phyloP scores from a whole-genome alignment of 1,139 yeast species.

The Kodamaea fungicola region DNA sequence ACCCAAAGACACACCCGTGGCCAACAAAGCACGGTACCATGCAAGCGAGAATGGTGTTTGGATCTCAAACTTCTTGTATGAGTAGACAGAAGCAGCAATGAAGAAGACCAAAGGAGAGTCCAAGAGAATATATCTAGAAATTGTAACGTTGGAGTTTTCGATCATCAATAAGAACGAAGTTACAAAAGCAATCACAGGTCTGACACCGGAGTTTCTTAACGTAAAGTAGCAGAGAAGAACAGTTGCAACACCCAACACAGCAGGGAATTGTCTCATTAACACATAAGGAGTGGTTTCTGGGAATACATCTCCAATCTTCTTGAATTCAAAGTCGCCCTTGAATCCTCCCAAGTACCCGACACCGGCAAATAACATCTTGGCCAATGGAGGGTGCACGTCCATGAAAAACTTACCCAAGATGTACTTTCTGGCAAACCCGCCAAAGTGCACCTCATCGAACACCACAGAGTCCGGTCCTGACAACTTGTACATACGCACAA shows the following conservation, averaged over 20 bases:
- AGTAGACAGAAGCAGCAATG: constrained; percentile 81
- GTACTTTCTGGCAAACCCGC: constrained; percentile 75
- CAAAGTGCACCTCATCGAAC: constrained; percentile 71
- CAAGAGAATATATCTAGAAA: constrained; percentile 82
- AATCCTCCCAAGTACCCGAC: constrained; percentile 72
- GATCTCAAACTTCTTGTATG: constrained; percentile 76
- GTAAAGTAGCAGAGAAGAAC: constrained; percentile 76
- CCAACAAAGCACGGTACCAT: constrained; percentile 70
- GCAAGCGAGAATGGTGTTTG: constrained; percentile 64
- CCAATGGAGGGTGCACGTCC: constrained; percentile 95
- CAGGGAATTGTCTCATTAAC: constrained; percentile 84
- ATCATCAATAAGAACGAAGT: constrained; percentile 67
- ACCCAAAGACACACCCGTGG: constrained; percentile 82
- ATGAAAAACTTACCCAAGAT: constrained; percentile 71
- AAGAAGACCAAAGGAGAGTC: constrained; percentile 91
- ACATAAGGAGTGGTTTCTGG: constrained; percentile 67
- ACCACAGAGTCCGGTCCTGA: constrained; percentile 77
- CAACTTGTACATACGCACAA: constrained; percentile 49
- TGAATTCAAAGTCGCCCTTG: constrained; percentile 71
- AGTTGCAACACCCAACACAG: constrained; percentile 77
- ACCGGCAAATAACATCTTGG: constrained; percentile 83
- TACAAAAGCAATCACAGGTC: constrained; percentile 67
- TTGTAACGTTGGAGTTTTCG: constrained; percentile 86
- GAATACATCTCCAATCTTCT: constrained; percentile 62
- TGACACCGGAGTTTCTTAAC: constrained; percentile 80